Evolutionary conservation across 148 eudicot species (phyloP), one percentile per base, ranked within the genome.

Genomic region (Persicaria tinctoria): DNA sequence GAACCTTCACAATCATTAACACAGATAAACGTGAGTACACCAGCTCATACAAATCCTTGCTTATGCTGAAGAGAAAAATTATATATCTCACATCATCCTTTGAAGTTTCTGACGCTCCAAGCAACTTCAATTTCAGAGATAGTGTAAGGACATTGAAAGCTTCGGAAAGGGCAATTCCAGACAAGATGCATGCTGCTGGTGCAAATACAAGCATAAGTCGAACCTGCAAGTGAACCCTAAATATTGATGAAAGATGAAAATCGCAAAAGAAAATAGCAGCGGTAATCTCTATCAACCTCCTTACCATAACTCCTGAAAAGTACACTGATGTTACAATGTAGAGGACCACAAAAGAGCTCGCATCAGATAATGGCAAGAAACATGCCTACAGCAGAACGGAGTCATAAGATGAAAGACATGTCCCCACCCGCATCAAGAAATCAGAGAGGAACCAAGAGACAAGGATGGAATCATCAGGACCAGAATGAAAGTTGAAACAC

Each of bases 161-260:
- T 90, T 82, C 96, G 7, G 98, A 95, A 74, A 95, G 92, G 50
- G 98, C 98, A 81, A 95, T 95, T 78, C 98, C 98, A 79, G 98
- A 95, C 86, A 87, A 75, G 79, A 95, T 95, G 82, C 97, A 95
- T 81, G 98, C 98, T 57, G 98, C 98, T 56, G 97, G 97, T 64
- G 98, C 98, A 83, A 95, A 85, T 53, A 95, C 98, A 82, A 95
- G 97, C 98, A 95, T 95, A 77, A 95, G 85, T 0, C 98, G 98
- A 73, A 95, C 98, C 98, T 95, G 79, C 46, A 75, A 73, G 56
- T 62, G 68, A 62, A 60, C 5, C 68, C 16, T 4, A 62, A 62
- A 9, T 27, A 62, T 20, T 27, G 41, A 62, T 62, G 68, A 62
- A 62, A 62, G 11, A 44, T 8, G 14, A 62, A 7, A 62, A n/a